Evolutionary conservation across 768 basidiomycete species (phyloP).

Genomic region (Agaricus sinodeliciosus): DNA sequence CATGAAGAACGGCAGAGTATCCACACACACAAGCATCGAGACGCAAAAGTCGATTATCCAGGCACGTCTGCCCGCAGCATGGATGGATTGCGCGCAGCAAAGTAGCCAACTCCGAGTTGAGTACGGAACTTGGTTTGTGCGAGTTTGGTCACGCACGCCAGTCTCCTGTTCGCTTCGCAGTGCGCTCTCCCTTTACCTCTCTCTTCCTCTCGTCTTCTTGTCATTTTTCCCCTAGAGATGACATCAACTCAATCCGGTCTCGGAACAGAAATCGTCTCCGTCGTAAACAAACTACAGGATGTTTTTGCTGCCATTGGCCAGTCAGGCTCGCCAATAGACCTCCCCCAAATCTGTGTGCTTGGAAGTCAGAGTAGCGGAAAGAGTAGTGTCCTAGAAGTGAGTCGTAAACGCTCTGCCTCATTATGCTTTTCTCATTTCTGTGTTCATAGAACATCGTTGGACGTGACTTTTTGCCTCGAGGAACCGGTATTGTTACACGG

Average conservation of each 20-base stretch:
- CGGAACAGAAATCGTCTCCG: slow-evolving; percentile 73
- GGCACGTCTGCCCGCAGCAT: too few relatives aligned
- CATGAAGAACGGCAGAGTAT: too few relatives aligned
- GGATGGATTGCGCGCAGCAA: too few relatives aligned
- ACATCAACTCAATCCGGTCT: slow-evolving; percentile 58
- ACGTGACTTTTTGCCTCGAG: slow-evolving; percentile 96
- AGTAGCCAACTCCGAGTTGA: neutral
- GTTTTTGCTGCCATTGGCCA: slow-evolving; percentile 83
- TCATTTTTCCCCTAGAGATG: slow-evolving; percentile 24
- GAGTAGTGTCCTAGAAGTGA: slow-evolving; percentile 87
- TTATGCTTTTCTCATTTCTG: slow-evolving; percentile 6
- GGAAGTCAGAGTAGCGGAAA: slow-evolving; percentile 92
- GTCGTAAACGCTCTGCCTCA: slow-evolving; percentile 13
- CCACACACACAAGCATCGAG: too few relatives aligned
- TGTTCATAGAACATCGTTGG: slow-evolving; percentile 85
- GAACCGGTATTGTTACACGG: slow-evolving; percentile 97
- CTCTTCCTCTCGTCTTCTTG: slow-evolving; percentile 14
- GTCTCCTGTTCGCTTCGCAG: neutral
- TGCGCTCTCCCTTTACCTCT: slow-evolving; percentile 10
- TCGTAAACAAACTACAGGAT: slow-evolving; percentile 88
- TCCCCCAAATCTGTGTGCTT: slow-evolving; percentile 88
- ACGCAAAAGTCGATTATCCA: too few relatives aligned
- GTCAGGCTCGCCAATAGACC: slow-evolving; percentile 73
- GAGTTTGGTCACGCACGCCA: slow-evolving; percentile 9
- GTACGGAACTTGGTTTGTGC: neutral